A percentile compares a stretch with the other conserved stretches of the same genome.
Evolutionary conservation across 345 rosid species (phyloP).

Genomic region (Triadica sebifera): DNA sequence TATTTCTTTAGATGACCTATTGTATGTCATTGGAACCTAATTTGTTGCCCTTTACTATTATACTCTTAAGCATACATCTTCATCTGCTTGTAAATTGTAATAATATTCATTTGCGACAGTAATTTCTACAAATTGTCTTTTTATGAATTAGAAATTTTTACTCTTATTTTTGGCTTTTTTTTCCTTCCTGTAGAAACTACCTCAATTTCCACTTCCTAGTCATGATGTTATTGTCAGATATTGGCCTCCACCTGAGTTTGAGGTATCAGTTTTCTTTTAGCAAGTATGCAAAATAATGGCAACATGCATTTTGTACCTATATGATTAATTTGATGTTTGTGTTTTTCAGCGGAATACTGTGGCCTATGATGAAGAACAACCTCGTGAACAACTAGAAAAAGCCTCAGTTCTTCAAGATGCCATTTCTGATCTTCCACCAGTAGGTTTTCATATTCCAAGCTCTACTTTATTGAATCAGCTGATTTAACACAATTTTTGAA

Average conservation of each 20-base stretch:
- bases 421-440: slow-evolving; percentile 89
- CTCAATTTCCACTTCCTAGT: slow-evolving; percentile 92
- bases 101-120: not conserved
- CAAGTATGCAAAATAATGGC: slow-evolving; percentile 8
- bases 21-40: not conserved
- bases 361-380: slow-evolving; percentile 77
- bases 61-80: not conserved
- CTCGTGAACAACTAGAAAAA: slow-evolving; percentile 61
- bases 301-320: slow-evolving; percentile 7
- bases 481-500: slow-evolving; percentile 11
- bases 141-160: not conserved
- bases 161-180: not conserved
- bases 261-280: slow-evolving; percentile 42
- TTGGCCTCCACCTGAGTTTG: slow-evolving; percentile 82
- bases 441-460: slow-evolving; percentile 30
- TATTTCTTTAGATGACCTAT: not conserved
- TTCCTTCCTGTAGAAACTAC: slow-evolving; percentile 57
- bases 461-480: slow-evolving; percentile 14
- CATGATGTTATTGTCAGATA: slow-evolving; percentile 90
- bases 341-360: slow-evolving; percentile 84
- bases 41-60: not conserved
- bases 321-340: slow-evolving; percentile 27
- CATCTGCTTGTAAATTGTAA: not conserved
- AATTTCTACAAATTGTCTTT: not conserved
- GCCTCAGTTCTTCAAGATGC: slow-evolving; percentile 81